phyloP scores from a whole-genome alignment of 371 early-diverging fungal genomes.

The Circinella minor region DNA sequence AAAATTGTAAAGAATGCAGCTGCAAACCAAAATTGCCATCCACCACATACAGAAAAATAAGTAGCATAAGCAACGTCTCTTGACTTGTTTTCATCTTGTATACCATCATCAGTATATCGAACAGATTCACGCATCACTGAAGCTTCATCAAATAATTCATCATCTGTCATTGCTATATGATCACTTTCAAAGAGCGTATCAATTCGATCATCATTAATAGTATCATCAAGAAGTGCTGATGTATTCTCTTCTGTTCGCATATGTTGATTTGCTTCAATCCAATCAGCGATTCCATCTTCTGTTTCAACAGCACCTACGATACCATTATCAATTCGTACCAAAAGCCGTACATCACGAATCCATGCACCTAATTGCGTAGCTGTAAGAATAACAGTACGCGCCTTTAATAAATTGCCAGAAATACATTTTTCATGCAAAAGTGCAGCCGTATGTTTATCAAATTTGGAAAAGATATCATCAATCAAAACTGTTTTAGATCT shows the following conservation, averaged over 20 bases:
- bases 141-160: constrained; percentile 39
- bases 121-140: constrained; percentile 43
- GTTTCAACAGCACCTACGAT: constrained; percentile 11
- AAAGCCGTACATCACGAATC: constrained; percentile 67
- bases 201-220: constrained; percentile 27
- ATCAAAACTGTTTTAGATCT: constrained; percentile 66
- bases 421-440: constrained; percentile 70
- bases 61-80: constrained; percentile 45
- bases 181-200: constrained; percentile 39
- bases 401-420: constrained; percentile 66
- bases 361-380: constrained; percentile 75
- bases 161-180: constrained; percentile 23
- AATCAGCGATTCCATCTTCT: constrained; percentile 8
- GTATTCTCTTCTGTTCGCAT: background rate
- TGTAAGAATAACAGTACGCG: constrained; percentile 80
- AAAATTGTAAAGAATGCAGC: constrained; percentile 39
- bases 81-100: constrained; percentile 10
- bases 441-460: constrained; percentile 69
- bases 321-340: constrained; percentile 44
- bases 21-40: constrained; percentile 44
- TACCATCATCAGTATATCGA: constrained; percentile 24
- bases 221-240: background rate
- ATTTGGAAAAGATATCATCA: constrained; percentile 69
- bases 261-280: constrained; percentile 17
- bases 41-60: constrained; percentile 51